A percentile compares a stretch with the other conserved stretches of the same genome.
Evolutionary conservation across 352 stramenopile species (phyloP).

Genomic region (Globisporangium mamillatum): DNA sequence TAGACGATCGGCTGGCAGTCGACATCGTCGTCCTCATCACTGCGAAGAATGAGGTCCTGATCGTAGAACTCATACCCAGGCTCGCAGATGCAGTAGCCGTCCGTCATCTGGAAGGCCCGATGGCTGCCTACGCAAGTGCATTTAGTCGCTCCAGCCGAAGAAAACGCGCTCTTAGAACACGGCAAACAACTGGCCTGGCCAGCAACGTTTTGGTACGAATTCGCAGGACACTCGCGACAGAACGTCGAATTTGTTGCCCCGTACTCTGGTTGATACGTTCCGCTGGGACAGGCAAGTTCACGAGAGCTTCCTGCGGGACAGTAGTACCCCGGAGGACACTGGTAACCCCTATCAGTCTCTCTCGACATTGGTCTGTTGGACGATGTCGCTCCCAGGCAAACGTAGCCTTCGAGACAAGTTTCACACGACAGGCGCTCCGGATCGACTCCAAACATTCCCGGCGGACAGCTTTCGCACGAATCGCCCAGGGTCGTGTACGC

Average conservation of each 20-base stretch:
- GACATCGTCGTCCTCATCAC: slow-evolving; percentile 79
- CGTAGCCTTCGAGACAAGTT: slow-evolving; percentile 72
- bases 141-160: slow-evolving; percentile 41
- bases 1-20: slow-evolving; percentile 93
- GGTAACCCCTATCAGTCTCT: slow-evolving; percentile 76
- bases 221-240: slow-evolving; percentile 62
- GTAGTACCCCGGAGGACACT: slow-evolving; percentile 75
- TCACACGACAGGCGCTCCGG: slow-evolving; percentile 71
- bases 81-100: slow-evolving; percentile 91
- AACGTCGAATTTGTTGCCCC: slow-evolving; percentile 41
- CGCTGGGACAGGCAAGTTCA: slow-evolving; percentile 68
- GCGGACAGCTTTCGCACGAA: slow-evolving; percentile 72
- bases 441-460: slow-evolving; percentile 79
- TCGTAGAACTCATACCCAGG: slow-evolving; percentile 92
- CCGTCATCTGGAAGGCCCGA: slow-evolving; percentile 88
- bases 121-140: slow-evolving; percentile 87
- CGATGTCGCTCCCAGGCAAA: slow-evolving; percentile 76
- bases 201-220: slow-evolving; percentile 74
- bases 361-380: slow-evolving; percentile 50
- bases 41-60: slow-evolving; percentile 72
- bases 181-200: slow-evolving; percentile 76
- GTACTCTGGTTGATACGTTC: slow-evolving; percentile 66
- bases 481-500: slow-evolving; percentile 44
- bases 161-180: slow-evolving; percentile 84
- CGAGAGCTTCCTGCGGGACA: slow-evolving; percentile 58